These are phyloP conservation scores for Boletellus emodensis DNA, from an alignment of 768 basidiomycete species.

Conservation along the genomic window DNA sequence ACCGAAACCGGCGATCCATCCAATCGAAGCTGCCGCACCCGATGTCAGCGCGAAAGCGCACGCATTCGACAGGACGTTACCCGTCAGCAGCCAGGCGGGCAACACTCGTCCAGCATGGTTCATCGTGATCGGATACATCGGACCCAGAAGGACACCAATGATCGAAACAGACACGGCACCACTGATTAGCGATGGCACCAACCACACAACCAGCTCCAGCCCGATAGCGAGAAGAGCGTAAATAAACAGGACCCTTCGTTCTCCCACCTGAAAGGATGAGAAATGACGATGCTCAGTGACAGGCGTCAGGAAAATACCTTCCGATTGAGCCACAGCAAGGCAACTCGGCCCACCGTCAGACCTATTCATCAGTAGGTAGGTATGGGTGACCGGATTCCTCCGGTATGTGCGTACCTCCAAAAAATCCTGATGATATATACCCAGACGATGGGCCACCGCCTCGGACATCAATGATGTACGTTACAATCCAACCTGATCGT, in stretches of 20 bases:
- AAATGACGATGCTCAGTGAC: background rate
- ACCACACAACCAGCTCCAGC: slow-evolving; percentile 56
- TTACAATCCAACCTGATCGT: slow-evolving; percentile 63
- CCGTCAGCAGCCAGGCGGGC: slow-evolving; percentile 64
- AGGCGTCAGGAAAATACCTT: slow-evolving; percentile 31
- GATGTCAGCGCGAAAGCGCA: too few relatives aligned
- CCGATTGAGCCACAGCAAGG: slow-evolving; percentile 52
- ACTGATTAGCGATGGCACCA: slow-evolving; percentile 49
- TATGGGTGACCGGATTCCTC: background rate
- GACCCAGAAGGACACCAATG: slow-evolving; percentile 51
- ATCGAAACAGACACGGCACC: slow-evolving; percentile 54
- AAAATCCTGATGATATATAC: slow-evolving; percentile 52
- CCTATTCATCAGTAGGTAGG: slow-evolving; percentile 34
- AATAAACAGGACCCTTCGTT: slow-evolving; percentile 48
- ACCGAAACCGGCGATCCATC: slow-evolving; percentile 67
- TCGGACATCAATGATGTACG: slow-evolving; percentile 45
- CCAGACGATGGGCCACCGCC: slow-evolving; percentile 46
- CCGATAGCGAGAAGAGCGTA: slow-evolving; percentile 52
- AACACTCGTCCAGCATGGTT: slow-evolving; percentile 65
- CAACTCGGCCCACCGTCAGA: slow-evolving; percentile 52
- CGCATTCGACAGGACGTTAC: slow-evolving; percentile 11
- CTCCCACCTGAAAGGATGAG: slow-evolving; percentile 41
- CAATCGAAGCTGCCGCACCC: slow-evolving; percentile 44
- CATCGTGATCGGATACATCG: slow-evolving; percentile 57
- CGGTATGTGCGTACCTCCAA: slow-evolving; percentile 40